A percentile compares a stretch with the other conserved stretches of the same genome.
Conservation (phyloP, 2,329 filamentous ascomycete genomes). For the Neopestalotiopsis rosae region DNA sequence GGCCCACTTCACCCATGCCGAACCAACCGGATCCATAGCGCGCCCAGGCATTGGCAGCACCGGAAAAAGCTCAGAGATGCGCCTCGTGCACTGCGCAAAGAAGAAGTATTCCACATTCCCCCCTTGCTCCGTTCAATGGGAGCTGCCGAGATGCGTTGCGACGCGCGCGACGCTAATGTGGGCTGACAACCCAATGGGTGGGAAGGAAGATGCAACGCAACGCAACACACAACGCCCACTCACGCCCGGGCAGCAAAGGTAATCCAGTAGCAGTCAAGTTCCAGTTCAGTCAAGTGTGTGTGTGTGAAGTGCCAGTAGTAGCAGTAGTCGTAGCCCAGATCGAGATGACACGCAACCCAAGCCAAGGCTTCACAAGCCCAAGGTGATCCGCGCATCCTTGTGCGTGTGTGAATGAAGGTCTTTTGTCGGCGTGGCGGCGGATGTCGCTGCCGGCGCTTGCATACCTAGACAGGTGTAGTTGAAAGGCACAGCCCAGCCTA, state of each 20-base stretch:
- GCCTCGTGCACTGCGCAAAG: background rate
- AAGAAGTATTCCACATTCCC: background rate
- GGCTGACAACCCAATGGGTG: background rate
- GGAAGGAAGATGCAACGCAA: background rate
- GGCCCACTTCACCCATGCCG: background rate
- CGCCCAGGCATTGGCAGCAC: too few species aligned
- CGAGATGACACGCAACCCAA: constrained; percentile 16
- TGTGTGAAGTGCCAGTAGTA: background rate
- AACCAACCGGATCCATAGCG: background rate
- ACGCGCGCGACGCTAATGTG: background rate
- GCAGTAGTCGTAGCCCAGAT: background rate
- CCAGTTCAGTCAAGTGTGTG: too few species aligned
- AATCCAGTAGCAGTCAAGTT: background rate
- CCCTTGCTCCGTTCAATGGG: background rate
- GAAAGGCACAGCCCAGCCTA: background rate
- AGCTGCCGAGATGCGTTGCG: background rate
- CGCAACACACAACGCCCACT: too few species aligned
- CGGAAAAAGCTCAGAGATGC: background rate
- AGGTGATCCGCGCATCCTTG: background rate
- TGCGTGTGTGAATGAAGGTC: background rate
- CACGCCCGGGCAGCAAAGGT: background rate
- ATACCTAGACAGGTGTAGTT: background rate
- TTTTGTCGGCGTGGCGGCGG: background rate
- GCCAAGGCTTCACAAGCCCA: background rate
- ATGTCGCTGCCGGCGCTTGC: background rate